These are phyloP conservation scores for Aspergillus sp. DNA, from an alignment of 2,329 filamentous ascomycete species.

Conservation along the genomic window DNA sequence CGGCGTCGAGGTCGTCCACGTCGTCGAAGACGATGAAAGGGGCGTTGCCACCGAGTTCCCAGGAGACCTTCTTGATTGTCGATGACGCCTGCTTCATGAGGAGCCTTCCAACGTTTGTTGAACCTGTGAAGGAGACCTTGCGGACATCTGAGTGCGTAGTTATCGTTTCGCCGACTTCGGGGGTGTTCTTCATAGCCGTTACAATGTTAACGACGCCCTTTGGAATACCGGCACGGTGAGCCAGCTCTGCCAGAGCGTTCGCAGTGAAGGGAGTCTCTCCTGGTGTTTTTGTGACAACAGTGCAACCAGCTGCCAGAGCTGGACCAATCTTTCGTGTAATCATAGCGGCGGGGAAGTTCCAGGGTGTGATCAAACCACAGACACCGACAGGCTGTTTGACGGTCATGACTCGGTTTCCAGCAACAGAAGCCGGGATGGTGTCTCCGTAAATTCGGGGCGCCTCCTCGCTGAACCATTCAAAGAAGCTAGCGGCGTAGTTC, in stretches of 20 bases:
- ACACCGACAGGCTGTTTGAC: conserved; percentile 71
- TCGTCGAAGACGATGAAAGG: conserved; percentile 98
- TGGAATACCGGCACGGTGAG: conserved; percentile 83
- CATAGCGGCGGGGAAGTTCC: conserved; percentile 66
- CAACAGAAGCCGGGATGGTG: conserved; percentile 63
- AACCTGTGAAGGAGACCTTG: conserved; percentile 93
- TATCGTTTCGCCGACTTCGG: conserved; percentile 75
- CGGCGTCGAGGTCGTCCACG: conserved; percentile 77
- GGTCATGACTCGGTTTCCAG: conserved; percentile 66
- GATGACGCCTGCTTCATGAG: conserved; percentile 88
- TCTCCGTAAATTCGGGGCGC: conserved; percentile 63
- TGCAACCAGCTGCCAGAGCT: conserved; percentile 88
- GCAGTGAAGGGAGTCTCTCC: conserved; percentile 91
- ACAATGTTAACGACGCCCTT: conserved; percentile 90
- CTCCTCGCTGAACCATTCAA: conserved; percentile 68
- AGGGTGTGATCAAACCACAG: conserved; percentile 69
- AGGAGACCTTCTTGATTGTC: conserved; percentile 83
- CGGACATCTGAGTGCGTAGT: conserved; percentile 77
- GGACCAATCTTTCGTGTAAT: conserved; percentile 58
- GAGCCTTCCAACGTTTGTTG: conserved; percentile 68
- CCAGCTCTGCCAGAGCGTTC: conserved; percentile 84
- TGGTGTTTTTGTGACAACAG: conserved; percentile 88
- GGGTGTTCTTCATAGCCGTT: conserved; percentile 77
- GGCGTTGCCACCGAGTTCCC: conserved; percentile 93
- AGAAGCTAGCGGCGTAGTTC: conserved; percentile 63